Conservation (phyloP, 345 rosid genomes). For the Hevea brasiliensis region DNA sequence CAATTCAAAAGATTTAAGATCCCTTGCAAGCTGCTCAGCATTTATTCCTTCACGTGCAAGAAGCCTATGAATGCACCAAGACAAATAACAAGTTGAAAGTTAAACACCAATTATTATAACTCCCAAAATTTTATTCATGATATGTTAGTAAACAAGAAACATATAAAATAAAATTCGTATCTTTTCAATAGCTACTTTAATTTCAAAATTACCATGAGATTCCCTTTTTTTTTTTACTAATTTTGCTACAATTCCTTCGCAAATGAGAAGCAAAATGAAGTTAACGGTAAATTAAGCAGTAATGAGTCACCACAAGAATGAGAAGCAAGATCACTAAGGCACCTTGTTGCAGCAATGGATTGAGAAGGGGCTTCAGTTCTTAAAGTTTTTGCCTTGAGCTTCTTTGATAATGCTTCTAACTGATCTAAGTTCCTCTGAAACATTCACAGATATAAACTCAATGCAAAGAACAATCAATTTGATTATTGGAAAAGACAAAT, state of each 20-base stretch:
- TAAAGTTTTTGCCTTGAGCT: conserved; percentile 87
- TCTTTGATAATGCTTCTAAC: conserved; percentile 87
- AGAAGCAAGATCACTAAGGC: neutral
- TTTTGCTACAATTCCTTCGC: conserved; percentile 6
- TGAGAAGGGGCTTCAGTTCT: conserved; percentile 93
- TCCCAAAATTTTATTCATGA: neutral
- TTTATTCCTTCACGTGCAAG: conserved; percentile 98
- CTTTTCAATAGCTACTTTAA: neutral
- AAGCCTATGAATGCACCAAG: conserved; percentile 45
- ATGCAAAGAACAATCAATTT: conserved; percentile 13
- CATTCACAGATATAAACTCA: conserved; percentile 19
- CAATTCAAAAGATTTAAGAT: conserved; percentile 89
- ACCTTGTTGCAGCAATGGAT: conserved; percentile 96
- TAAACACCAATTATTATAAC: neutral
- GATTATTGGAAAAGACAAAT: too few relatives aligned
- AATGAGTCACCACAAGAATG: neutral
- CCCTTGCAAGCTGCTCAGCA: conserved; percentile 95
- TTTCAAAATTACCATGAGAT: neutral
- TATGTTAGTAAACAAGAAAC: neutral
- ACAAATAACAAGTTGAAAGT: neutral
- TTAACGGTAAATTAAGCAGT: neutral
- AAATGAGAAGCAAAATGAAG: neutral
- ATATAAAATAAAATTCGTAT: conserved; percentile 2
- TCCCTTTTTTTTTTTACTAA: neutral
- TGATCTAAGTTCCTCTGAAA: conserved; percentile 93